phyloP scores from a whole-genome alignment of 306 rosid species.

The Gillenia trifoliata region DNA sequence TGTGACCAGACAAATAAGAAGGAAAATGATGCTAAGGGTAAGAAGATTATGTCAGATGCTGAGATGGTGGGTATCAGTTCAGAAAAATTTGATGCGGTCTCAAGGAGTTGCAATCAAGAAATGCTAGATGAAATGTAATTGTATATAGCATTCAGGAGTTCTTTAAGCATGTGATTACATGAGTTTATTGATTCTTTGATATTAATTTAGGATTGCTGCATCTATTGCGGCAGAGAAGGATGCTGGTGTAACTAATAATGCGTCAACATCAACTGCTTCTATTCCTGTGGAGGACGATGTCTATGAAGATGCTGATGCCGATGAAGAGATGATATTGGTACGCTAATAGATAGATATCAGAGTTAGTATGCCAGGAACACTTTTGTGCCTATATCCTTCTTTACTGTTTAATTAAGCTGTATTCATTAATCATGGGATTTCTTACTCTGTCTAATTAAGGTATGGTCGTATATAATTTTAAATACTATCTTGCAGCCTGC shows the following conservation, averaged over 20 bases:
- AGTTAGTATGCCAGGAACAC: background rate
- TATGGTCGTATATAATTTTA: constrained; percentile 1
- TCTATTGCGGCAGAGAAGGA: constrained; percentile 73
- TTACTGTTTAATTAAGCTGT: background rate
- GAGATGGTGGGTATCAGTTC: constrained; percentile 12
- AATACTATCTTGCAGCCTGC: constrained; percentile 46
- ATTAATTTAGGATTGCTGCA: constrained; percentile 78
- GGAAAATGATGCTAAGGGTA: constrained; percentile 25
- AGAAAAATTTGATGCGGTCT: constrained; percentile 6
- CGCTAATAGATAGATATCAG: constrained; percentile 3
- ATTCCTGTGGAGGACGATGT: constrained; percentile 38
- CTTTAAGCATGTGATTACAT: constrained; percentile 13
- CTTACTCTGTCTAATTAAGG: background rate
- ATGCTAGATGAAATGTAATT: constrained; percentile 72
- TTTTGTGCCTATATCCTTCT: background rate
- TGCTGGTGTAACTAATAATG: constrained; percentile 29
- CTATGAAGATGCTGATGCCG: constrained; percentile 36
- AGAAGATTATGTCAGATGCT: constrained; percentile 19
- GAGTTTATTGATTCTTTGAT: constrained; percentile 12
- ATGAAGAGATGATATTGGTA: constrained; percentile 73
- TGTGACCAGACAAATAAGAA: constrained; percentile 18
- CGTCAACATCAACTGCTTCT: constrained; percentile 31
- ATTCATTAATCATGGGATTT: background rate
- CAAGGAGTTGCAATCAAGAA: constrained; percentile 45
- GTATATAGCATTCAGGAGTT: constrained; percentile 15